Evolutionary conservation across 768 basidiomycete species (phyloP).

Genomic region (Suillus sp.): DNA sequence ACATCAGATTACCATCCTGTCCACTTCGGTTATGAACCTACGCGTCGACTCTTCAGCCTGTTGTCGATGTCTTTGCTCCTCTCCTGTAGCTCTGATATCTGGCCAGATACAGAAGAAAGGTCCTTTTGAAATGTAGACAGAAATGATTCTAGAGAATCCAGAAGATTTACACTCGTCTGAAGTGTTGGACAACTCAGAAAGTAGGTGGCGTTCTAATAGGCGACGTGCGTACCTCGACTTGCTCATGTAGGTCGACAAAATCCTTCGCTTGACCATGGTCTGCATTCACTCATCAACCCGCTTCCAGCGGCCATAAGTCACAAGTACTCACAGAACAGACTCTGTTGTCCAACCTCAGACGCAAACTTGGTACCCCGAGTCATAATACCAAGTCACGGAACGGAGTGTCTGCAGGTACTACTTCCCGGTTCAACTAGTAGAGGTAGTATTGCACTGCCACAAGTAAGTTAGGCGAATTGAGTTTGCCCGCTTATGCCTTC

Average conservation of each 20-base stretch:
- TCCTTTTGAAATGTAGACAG: conserved; percentile 95
- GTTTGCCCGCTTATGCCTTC: not conserved
- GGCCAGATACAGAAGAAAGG: conserved; percentile 90
- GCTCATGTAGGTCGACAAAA: conserved; percentile 87
- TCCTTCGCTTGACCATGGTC: conserved; percentile 53
- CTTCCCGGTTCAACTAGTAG: too few relatives aligned
- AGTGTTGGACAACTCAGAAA: conserved; percentile 10
- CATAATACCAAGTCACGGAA: not conserved
- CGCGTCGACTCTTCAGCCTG: conserved; percentile 81
- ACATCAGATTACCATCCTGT: conserved; percentile 2
- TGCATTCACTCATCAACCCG: conserved; percentile 17
- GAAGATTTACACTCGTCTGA: conserved; percentile 82
- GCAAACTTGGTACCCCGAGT: not conserved
- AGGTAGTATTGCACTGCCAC: conserved; percentile 1
- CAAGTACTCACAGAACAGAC: not conserved
- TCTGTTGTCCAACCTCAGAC: not conserved
- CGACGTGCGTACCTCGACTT: conserved; percentile 66
- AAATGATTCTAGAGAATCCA: conserved; percentile 89
- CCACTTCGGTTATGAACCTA: conserved; percentile 38
- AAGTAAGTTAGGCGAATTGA: too few relatives aligned
- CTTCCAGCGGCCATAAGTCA: not conserved
- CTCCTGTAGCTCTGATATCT: conserved; percentile 92
- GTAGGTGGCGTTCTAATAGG: not conserved
- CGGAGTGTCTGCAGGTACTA: too few relatives aligned
- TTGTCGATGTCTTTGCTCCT: conserved; percentile 90